These are phyloP conservation scores for Pseudonitzschia pungens DNA, from an alignment of 108 stramenopile species.

Conservation along the genomic window DNA sequence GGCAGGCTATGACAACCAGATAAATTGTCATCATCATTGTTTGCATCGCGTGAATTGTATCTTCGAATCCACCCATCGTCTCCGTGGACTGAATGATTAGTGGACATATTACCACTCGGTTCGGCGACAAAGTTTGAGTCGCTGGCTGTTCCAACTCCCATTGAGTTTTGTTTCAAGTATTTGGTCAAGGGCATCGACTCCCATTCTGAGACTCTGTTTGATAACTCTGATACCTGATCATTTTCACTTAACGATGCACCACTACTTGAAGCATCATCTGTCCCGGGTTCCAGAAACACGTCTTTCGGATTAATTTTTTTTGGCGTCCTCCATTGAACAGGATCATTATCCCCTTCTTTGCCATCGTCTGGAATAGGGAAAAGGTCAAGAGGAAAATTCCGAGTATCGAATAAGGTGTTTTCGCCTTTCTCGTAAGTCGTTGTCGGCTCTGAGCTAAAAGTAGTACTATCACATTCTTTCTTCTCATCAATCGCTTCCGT, in stretches of 20 bases:
- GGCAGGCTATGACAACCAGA: slow-evolving; percentile 23
- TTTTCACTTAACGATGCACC: no score
- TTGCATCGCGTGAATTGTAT: neutral
- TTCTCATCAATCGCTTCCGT: neutral
- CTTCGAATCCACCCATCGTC: neutral
- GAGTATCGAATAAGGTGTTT: neutral
- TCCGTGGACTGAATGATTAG: neutral
- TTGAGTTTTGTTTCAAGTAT: no score
- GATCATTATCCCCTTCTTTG: neutral
- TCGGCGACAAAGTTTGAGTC: neutral
- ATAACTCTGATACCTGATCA: no score
- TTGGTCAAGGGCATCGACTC: no score
- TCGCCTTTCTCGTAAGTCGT: neutral
- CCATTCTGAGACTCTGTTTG: no score
- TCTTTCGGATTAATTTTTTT: no score
- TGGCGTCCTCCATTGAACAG: neutral
- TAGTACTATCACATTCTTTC: neutral
- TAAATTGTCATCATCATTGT: neutral
- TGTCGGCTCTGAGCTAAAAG: neutral
- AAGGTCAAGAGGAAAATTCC: neutral
- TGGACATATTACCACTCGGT: neutral
- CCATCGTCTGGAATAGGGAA: neutral
- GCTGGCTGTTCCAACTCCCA: neutral
- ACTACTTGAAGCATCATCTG: no score
- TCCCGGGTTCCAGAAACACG: no score